Evolutionary conservation across 1,284 basidiomycete genomes (phyloP).

Genomic region (Vanrija pseudolonga): DNA sequence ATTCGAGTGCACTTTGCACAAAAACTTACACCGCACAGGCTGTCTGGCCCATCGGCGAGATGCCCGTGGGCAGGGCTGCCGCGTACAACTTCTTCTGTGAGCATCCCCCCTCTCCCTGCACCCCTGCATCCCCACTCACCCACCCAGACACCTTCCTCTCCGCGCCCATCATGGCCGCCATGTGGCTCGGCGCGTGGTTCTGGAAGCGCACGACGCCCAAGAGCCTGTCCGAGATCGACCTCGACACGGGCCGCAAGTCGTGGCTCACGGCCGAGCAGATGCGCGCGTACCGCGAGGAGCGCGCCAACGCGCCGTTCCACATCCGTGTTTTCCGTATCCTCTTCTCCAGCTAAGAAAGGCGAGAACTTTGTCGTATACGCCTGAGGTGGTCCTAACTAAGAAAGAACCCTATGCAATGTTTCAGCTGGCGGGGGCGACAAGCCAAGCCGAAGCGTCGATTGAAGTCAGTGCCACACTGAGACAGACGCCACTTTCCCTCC

Average conservation of each 20-base stretch:
- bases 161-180: constrained; percentile 38
- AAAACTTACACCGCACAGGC: constrained; percentile 44
- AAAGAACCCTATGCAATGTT: no score
- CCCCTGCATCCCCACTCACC: constrained; percentile 41
- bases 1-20: not conserved
- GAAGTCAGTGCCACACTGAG: no score
- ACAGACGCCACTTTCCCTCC: no score
- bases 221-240: constrained; percentile 46
- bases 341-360: constrained; percentile 23
- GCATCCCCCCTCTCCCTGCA: not conserved
- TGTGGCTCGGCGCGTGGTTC: constrained; percentile 41
- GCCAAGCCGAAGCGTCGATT: no score
- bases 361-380: no score
- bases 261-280: constrained; percentile 50
- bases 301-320: constrained; percentile 32
- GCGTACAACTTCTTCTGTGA: constrained; percentile 45
- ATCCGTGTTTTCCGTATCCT: constrained; percentile 39
- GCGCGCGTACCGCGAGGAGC: constrained; percentile 30
- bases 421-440: no score
- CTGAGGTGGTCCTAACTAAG: no score
- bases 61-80: constrained; percentile 31
- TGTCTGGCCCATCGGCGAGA: constrained; percentile 13
- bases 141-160: constrained; percentile 43
- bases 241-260: constrained; percentile 51
- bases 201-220: constrained; percentile 45